Conservation (phyloP, 2,329 filamentous ascomycete genomes). For the Leptographium radiaticola region DNA sequence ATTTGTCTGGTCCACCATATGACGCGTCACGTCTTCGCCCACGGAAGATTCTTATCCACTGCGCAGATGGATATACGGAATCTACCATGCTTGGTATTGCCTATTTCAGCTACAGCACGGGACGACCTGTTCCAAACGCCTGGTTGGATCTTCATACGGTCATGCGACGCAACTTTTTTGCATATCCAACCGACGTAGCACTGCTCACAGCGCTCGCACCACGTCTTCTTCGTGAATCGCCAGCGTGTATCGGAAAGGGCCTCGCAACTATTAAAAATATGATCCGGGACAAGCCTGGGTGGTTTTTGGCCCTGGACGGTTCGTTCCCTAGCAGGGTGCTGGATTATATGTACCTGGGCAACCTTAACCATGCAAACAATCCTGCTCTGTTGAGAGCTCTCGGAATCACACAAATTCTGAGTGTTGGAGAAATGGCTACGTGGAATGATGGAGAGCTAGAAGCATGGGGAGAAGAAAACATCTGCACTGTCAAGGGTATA, state of each 20-base stretch:
- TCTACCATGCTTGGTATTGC: slow-evolving; percentile 78
- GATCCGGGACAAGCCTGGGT: slow-evolving; percentile 52
- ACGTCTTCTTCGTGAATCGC: slow-evolving; percentile 61
- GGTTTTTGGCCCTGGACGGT: slow-evolving; percentile 76
- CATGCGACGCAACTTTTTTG: slow-evolving; percentile 86
- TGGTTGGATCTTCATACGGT: slow-evolving; percentile 77
- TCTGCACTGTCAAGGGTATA: slow-evolving; percentile 71
- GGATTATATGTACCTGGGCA: slow-evolving; percentile 93
- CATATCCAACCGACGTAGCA: slow-evolving; percentile 80
- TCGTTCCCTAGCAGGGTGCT: slow-evolving; percentile 81
- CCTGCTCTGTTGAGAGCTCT: slow-evolving; percentile 66
- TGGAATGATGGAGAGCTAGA: slow-evolving; percentile 64
- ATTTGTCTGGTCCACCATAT: slow-evolving; percentile 6
- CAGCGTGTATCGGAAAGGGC: slow-evolving; percentile 34
- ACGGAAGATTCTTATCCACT: slow-evolving; percentile 76
- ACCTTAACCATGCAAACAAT: slow-evolving; percentile 88
- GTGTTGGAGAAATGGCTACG: slow-evolving; percentile 76
- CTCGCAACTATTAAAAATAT: slow-evolving; percentile 39
- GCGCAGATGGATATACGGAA: slow-evolving; percentile 92
- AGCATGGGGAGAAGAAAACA: slow-evolving; percentile 63
- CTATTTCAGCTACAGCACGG: slow-evolving; percentile 88
- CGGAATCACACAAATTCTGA: slow-evolving; percentile 78
- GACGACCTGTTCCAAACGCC: slow-evolving; percentile 65
- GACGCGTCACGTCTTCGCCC: slow-evolving; percentile 20
- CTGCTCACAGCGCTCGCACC: slow-evolving; percentile 66